phyloP scores from a whole-genome alignment of 768 basidiomycete genomes.

The Mycena vulgaris region DNA sequence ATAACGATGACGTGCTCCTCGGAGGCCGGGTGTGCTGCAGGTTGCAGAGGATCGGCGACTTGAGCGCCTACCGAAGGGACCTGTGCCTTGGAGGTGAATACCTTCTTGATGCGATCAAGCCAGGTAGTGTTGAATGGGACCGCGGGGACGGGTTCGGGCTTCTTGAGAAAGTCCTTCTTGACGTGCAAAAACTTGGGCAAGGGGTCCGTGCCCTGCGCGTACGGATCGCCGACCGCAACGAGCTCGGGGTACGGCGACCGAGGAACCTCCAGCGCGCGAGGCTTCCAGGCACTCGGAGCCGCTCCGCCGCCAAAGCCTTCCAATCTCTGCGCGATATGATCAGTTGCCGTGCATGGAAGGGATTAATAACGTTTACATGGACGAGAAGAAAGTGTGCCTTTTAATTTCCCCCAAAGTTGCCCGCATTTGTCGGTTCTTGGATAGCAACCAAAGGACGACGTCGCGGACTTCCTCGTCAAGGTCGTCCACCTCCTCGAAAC shows the following conservation, averaged over 20 bases:
- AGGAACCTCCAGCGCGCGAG: neutral
- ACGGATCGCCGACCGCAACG: too few relatives aligned
- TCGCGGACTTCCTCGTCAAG: conserved; percentile 5
- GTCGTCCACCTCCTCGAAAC: neutral
- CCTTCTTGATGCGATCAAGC: too few relatives aligned
- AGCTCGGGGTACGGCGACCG: neutral
- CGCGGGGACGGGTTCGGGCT: too few relatives aligned
- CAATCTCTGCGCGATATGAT: neutral
- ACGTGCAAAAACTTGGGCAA: too few relatives aligned
- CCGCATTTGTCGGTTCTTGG: neutral
- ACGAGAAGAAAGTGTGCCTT: neutral
- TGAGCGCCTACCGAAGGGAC: too few relatives aligned
- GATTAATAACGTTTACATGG: neutral
- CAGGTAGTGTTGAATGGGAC: too few relatives aligned
- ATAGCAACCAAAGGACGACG: neutral
- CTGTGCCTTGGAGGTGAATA: too few relatives aligned
- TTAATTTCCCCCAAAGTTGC: neutral
- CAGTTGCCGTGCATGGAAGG: neutral
- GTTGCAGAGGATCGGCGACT: too few relatives aligned
- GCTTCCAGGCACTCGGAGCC: neutral
- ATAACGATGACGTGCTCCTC: too few relatives aligned
- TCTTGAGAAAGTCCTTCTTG: too few relatives aligned
- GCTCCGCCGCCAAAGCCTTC: neutral
- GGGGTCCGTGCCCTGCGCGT: too few relatives aligned
- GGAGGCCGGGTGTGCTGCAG: too few relatives aligned